Evolutionary conservation across 1,284 basidiomycete genomes (phyloP), one percentile per base, ranked within the genome.

Genomic region (Tausonia pullulans): DNA sequence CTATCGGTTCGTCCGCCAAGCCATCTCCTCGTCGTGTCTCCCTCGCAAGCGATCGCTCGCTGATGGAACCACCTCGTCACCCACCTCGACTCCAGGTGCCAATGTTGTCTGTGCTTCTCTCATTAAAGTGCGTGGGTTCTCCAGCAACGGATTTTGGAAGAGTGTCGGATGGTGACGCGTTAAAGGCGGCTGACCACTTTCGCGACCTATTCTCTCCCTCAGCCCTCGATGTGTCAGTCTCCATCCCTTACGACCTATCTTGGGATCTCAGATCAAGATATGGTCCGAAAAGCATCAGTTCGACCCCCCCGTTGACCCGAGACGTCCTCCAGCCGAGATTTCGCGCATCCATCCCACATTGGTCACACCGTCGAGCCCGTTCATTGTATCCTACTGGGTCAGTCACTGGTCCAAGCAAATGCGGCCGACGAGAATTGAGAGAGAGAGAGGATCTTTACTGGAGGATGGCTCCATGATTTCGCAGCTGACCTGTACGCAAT

Each of bases 361-460:
- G 6, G 80, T 94, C 55, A 86, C 87, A 0, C 89, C 90, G 0
- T 80, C 82, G 44, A 79, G 82, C 0, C 75, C 77, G 2, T 79
- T 88, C 68, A 80, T 92, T 8, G 82, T 82, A 0, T 71, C 83
- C 7, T 94, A 90, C 74, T 81, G 88, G 66, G 75, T 74, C 3
- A 55, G 78, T n/a, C 67, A 78, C 71, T 75, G 68, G 69, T 73
- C 71, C 27, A 27, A 2, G 27, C 27, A 27, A 27, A 27, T 27
- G 27, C 27, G 27, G 27, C 27, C 27, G 27, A 27, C 27, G 27
- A 27, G 27, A 2, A 27, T 27, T 27, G 67, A 51, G 27, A 46
- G n/a, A n/a, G 13, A n/a, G 43, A 46, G 43, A 39, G 48, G 11
- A 39, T 4, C 44, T 39, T 55, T 55, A 8, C 3, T 3, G 39